These are phyloP conservation scores for Epichloe elymi DNA, from an alignment of 2,329 filamentous ascomycete species.

Conservation along the genomic window DNA sequence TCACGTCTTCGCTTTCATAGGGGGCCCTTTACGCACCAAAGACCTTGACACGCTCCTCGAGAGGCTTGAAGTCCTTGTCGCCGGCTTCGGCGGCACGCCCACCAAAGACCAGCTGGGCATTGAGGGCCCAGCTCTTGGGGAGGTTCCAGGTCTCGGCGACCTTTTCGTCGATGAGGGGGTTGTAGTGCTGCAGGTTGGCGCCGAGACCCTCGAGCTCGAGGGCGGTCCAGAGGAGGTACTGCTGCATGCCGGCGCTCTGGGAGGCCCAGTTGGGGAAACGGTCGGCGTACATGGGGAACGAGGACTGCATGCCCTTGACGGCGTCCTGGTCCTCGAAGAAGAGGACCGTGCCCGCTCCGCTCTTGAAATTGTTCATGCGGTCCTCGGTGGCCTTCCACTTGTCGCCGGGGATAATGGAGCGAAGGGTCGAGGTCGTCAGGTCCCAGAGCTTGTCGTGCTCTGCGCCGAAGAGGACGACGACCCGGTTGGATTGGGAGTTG, in stretches of 20 bases:
- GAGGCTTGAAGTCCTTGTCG: conserved; percentile 50
- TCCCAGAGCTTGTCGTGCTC: conserved; percentile 88
- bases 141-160: conserved; percentile 57
- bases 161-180: conserved; percentile 63
- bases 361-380: conserved; percentile 46
- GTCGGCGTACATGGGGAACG: conserved; percentile 63
- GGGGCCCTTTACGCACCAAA: conserved; percentile 32
- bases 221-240: conserved; percentile 68
- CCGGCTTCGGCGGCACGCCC: conserved; percentile 40
- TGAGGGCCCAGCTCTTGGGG: conserved; percentile 60
- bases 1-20: not conserved
- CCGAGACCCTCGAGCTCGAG: conserved; percentile 75
- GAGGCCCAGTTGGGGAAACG: conserved; percentile 65
- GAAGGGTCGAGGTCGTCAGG: conserved; percentile 40
- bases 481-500: conserved; percentile 76
- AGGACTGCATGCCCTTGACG: conserved; percentile 52
- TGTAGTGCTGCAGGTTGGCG: conserved; percentile 88
- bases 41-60: conserved; percentile 56
- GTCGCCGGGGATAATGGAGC: conserved; percentile 49
- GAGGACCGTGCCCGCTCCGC: conserved; percentile 66
- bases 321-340: conserved; percentile 72
- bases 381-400: conserved; percentile 39
- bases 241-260: conserved; percentile 67
- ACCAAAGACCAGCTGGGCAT: conserved; percentile 78
- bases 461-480: conserved; percentile 64